Conservation (phyloP, 2,329 filamentous ascomycete genomes). For the Macrophomina pseudophaseolina region DNA sequence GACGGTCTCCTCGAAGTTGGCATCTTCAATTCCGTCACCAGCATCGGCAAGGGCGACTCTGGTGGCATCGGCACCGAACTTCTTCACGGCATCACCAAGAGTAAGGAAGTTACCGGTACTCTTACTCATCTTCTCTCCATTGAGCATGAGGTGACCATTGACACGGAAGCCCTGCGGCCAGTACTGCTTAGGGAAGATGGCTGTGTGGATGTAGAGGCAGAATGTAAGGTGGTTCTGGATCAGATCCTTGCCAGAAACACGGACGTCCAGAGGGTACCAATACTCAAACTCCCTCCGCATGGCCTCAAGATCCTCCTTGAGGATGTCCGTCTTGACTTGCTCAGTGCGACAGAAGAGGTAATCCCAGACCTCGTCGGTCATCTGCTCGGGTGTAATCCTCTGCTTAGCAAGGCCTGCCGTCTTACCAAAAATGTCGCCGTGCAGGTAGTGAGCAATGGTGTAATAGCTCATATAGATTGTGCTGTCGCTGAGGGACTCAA, state of each 20-base stretch:
- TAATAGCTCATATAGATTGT: slow-evolving; percentile 86
- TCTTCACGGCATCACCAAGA: slow-evolving; percentile 79
- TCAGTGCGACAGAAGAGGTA: slow-evolving; percentile 85
- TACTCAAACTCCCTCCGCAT: slow-evolving; percentile 95
- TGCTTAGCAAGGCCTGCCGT: slow-evolving; percentile 67
- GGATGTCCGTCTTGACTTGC: slow-evolving; percentile 75
- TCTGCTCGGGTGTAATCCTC: slow-evolving; percentile 75
- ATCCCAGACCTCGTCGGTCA: slow-evolving; percentile 96
- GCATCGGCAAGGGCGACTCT: slow-evolving; percentile 92
- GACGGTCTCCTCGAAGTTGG: slow-evolving; percentile 95
- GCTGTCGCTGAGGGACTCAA: slow-evolving; percentile 89
- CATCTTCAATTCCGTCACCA: slow-evolving; percentile 91
- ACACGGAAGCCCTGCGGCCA: slow-evolving; percentile 86
- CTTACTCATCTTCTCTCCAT: slow-evolving; percentile 99
- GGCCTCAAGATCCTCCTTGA: slow-evolving; percentile 72
- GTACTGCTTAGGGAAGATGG: slow-evolving; percentile 84
- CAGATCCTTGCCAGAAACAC: slow-evolving; percentile 80
- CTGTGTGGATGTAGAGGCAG: slow-evolving; percentile 91
- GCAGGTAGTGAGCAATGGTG: slow-evolving; percentile 68
- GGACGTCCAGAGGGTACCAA: slow-evolving; percentile 92
- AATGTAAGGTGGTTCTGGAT: slow-evolving; percentile 88
- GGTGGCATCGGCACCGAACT: slow-evolving; percentile 93
- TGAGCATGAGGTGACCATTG: slow-evolving; percentile 92
- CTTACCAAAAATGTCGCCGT: slow-evolving; percentile 85
- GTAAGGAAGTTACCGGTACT: slow-evolving; percentile 98